Evolutionary conservation across 2,329 filamentous ascomycete species (phyloP), one percentile per base, ranked within the genome.

Genomic region (Pezicula carpinea): DNA sequence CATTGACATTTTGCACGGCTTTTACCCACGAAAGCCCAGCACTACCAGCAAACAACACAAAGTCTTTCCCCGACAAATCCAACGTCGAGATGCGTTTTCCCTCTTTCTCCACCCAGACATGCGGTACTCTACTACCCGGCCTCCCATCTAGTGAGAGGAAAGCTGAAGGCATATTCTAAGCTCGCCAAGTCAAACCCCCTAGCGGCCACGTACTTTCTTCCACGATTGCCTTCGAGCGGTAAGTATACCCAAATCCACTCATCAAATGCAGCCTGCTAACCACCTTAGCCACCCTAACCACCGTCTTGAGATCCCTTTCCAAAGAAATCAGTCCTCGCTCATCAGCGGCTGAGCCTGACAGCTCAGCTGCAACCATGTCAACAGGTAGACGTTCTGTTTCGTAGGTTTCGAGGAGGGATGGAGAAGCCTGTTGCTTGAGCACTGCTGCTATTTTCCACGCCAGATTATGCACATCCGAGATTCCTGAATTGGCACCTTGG

Each of bases 381-480:
- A 67, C 61, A 1, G 68, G 64, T 5, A 61, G 55, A 5, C 70
- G 58, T 53, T 74, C 71, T 0, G 38, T 44, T 11, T 67, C 60
- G 43, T 73, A 73, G 0, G 68, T 69, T 2, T 63, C 58, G 11
- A 71, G 54, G 1, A 73, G 44, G 0, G 35, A 47, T 3, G 49
- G 26, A 0, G 21, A 47, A 0, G 62, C 59, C 2, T 52, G 35
- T 0, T 62, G 57, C 1, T 49, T 55, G 0, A 69, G 18, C 0
- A 69, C 66, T 1, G 58, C 55, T 1, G 65, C 64, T 0, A 73
- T 47, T 52, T 72, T 73, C 70, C 69, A 72, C 1, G 66, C 63
- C 1, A 74, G 59, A 33, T 72, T 69, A 32, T 67, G 60, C 0
- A 62, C 70, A 46, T 74, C 70, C 8, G 62, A 50, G 43, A 72